phyloP scores from a whole-genome alignment of 2,329 filamentous ascomycete genomes.

The Fusarium sp. region DNA sequence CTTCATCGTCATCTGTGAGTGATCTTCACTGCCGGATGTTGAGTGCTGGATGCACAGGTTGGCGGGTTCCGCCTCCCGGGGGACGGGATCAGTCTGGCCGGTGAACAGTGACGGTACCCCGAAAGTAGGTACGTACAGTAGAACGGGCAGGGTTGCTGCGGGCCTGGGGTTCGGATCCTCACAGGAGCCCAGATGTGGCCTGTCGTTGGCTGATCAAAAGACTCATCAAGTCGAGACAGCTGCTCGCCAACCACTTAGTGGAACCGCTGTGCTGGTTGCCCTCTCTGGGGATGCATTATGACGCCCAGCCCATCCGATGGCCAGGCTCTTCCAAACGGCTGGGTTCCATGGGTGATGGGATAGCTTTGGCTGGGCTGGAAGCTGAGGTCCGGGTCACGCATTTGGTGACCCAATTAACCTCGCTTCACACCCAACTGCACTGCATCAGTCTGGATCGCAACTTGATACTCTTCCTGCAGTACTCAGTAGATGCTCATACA shows the following conservation, averaged over 20 bases:
- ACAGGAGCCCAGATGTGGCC: neutral
- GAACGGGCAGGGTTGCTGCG: neutral
- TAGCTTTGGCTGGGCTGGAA: neutral
- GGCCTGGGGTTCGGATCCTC: slow-evolving; percentile 2
- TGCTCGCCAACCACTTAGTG: neutral
- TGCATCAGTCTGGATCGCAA: neutral
- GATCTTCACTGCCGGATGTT: slow-evolving; percentile 12
- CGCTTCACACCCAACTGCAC: neutral
- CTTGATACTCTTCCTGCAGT: neutral
- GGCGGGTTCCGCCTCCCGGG: slow-evolving; percentile 11
- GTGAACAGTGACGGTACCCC: slow-evolving; percentile 1
- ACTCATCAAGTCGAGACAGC: neutral
- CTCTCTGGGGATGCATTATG: slow-evolving; percentile 3
- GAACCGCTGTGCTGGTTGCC: neutral
- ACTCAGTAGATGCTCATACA: neutral
- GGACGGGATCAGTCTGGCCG: slow-evolving; percentile 7
- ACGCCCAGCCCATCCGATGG: neutral
- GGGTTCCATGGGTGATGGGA: neutral
- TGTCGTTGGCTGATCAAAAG: neutral
- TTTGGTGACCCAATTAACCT: neutral
- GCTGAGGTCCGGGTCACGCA: neutral
- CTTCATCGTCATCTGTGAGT: neutral
- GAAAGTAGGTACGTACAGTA: neutral
- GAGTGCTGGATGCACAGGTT: neutral
- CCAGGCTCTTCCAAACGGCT: neutral